Base-by-base conservation (phyloP, 192 early-diverging fungal species). In the Chytriomyces hyalinus region DNA sequence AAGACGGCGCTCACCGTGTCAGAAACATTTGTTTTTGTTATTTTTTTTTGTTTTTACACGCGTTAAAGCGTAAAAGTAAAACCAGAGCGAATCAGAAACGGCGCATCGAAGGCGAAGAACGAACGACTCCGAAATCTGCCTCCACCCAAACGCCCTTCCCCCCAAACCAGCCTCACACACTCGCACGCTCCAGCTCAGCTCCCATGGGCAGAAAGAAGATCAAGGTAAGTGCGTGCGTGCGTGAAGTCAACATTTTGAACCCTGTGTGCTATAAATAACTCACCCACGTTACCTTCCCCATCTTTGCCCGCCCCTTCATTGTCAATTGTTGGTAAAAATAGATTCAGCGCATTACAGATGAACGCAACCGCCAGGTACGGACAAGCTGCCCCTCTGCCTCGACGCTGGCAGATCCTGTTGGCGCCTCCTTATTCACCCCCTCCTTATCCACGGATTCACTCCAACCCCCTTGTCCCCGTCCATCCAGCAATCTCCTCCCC, bases 201-300 rank as follows among this genome's bases (percentile, higher is more conserved):
- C 15, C 53, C 0, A 97, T 97, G 96, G 96, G 96, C 69, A 85
- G 96, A 28, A 96, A 96, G 85, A 96, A 96, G 88, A 96, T 97
- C 81, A 92, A 94, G 78, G 71, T 73, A 49, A 2, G 36, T 36
- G 36, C 10, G 69, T 44, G 10, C n/a, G n/a, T n/a, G n/a, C n/a
- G n/a, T n/a, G n/a, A n/a, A n/a, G n/a, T n/a, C n/a, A n/a, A n/a
- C 36, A 36, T 36, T 36, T 36, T 36, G 36, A 36, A 36, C 36
- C 36, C 36, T 36, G 36, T 36, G 36, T 57, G 46, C 68, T 70
- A 70, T 70, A 70, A 70, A 70, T 73, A 73, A 45, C 71, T 44
- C 17, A 36, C 36, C 3, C 1, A 36, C 36, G 36, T 36, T 36
- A 36, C 36, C 36, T 36, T 36, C 8, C 60, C 44, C 17, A 26